Base-by-base conservation (phyloP, 2,329 filamentous ascomycete species). In the Ophiocordyceps camponoti-leonardi region DNA sequence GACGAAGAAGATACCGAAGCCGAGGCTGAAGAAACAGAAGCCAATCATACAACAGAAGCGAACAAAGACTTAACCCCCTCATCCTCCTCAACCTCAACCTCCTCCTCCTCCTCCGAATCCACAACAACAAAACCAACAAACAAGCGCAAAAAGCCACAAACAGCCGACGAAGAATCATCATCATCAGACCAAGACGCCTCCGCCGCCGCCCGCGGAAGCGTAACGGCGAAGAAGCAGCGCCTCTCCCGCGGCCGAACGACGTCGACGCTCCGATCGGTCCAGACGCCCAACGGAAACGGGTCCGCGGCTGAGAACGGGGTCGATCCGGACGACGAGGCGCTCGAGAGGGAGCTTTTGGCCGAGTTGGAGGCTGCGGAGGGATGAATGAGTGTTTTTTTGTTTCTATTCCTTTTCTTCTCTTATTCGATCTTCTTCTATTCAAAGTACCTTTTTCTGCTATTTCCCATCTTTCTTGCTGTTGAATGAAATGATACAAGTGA, bases 271-370 rank as follows among this genome's bases (percentile, higher is more conserved):
- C 66, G 72, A 46, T 65, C 64, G 7, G 64, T 68, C 31, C 62
- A 61, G 44, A 69, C 64, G 13, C 58, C 64, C 2, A 65, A 64
- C 40, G 63, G 60, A 22, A 65, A 64, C 40, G 63, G 60, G 23
- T 56, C 57, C 12, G 58, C 57, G 45, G 56, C 50, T 33, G 54
- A 55, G 19, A 56, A 59, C 39, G 58, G 58, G 8, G 59, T 60
- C n/a, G 67, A 67, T 40, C 61, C 67, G 44, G 67, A 74, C 11
- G 72, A 73, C 45, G 77, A 47, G 13, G 44, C 79, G 52, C 60
- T 81, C 44, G 79, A 80, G 58, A 72, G 75, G 35, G 77, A 80
- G 53, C 66, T 83, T 56, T 63, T 78, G 54, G 76, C 75, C 1
- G 77, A 75, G 50, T 63, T 79, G 50, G 74, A 77, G 52, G 59